These are phyloP conservation scores for Phaeomoniella chlamydospora DNA, from an alignment of 2,329 filamentous ascomycete genomes.

Conservation along the genomic window DNA sequence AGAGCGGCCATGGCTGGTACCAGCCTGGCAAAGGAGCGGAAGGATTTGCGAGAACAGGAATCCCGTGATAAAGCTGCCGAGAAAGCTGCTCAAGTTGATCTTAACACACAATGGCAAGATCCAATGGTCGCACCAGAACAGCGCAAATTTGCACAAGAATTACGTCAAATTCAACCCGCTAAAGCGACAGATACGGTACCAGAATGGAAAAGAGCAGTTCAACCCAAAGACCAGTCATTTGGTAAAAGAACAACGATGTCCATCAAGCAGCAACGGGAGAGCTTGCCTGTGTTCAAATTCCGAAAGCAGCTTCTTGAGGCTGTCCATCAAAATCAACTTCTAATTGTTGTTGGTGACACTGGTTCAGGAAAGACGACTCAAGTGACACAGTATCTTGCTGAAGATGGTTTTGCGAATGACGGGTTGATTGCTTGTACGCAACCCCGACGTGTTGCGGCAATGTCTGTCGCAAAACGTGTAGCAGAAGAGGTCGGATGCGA, in stretches of 20 bases:
- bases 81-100: conserved; percentile 61
- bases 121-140: conserved; percentile 82
- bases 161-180: conserved; percentile 46
- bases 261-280: conserved; percentile 89
- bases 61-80: conserved; percentile 64
- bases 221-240: conserved; percentile 63
- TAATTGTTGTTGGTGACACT: conserved; percentile 95
- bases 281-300: conserved; percentile 79
- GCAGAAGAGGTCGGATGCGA: conserved; percentile 87
- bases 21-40: conserved; percentile 72
- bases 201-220: conserved; percentile 81
- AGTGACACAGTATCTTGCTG: conserved; percentile 86
- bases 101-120: conserved; percentile 89
- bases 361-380: conserved; percentile 97
- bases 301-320: conserved; percentile 77
- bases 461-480: conserved; percentile 97
- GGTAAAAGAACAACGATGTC: conserved; percentile 81
- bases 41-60: conserved; percentile 80
- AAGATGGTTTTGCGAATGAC: conserved; percentile 77
- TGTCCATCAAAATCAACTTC: conserved; percentile 70
- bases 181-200: conserved; percentile 56
- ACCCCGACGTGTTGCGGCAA: conserved; percentile 87
- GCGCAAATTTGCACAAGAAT: conserved; percentile 75
- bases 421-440: conserved; percentile 96
- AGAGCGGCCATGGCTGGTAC: conserved; percentile 90